Conservation (phyloP, 805 yeast species). For the Cyberlindnera veronae region DNA sequence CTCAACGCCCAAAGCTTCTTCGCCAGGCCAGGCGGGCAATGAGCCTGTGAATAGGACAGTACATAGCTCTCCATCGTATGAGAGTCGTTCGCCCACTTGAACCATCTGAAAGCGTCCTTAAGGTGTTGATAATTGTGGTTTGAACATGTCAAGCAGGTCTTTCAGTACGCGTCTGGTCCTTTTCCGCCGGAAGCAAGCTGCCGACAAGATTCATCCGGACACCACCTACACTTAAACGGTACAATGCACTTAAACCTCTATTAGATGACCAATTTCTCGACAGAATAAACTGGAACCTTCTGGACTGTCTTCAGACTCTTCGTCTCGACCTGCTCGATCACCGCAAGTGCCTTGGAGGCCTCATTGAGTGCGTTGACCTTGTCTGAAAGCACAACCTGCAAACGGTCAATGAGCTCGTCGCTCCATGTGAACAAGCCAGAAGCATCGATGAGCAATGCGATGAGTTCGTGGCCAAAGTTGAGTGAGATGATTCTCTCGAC, state of each 20-base stretch:
- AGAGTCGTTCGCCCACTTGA: slow-evolving; percentile 22
- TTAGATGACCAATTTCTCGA: slow-evolving; percentile 40
- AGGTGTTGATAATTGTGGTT: no score
- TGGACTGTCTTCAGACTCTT: slow-evolving; percentile 33
- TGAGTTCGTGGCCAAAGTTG: slow-evolving; percentile 56
- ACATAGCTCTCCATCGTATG: slow-evolving; percentile 45
- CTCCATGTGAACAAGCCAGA: slow-evolving; percentile 70
- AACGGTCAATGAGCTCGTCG: slow-evolving; percentile 42
- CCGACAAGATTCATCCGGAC: no score
- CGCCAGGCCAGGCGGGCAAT: slow-evolving; percentile 59
- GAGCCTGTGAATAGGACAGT: slow-evolving; percentile 62
- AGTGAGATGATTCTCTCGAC: slow-evolving; percentile 43
- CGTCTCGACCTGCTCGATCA: slow-evolving; percentile 26
- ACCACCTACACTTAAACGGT: no score
- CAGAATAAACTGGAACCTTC: slow-evolving; percentile 51
- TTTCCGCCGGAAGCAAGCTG: no score
- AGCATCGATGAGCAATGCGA: slow-evolving; percentile 65
- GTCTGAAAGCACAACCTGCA: slow-evolving; percentile 41
- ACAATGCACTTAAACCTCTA: not conserved
- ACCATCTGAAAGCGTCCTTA: not conserved
- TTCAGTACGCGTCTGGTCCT: no score
- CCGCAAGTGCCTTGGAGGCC: slow-evolving; percentile 33
- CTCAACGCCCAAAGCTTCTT: slow-evolving; percentile 68
- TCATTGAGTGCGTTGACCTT: slow-evolving; percentile 44
- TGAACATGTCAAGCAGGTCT: no score